Conservation (phyloP, 2,329 filamentous ascomycete species). For the Fusarium sp. region DNA sequence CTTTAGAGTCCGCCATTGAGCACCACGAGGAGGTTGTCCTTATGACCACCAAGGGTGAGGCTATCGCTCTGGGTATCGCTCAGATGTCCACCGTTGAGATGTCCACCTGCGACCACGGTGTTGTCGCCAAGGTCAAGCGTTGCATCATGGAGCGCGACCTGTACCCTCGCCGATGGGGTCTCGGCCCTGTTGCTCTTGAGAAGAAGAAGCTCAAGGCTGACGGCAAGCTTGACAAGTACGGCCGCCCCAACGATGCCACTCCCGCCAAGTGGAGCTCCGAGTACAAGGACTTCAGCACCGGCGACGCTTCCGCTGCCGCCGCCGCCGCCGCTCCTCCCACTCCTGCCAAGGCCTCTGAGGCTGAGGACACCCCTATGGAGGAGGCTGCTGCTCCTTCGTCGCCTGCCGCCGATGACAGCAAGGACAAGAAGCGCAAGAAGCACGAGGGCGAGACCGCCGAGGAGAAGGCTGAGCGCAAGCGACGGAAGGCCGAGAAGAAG, state of each 20-base stretch:
- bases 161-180: conserved; percentile 96
- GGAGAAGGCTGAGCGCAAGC: conserved; percentile 74
- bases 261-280: conserved; percentile 92
- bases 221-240: conserved; percentile 98
- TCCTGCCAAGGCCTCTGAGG: conserved; percentile 55
- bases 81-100: conserved; percentile 99
- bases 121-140: conserved; percentile 98
- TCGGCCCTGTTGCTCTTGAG: conserved; percentile 92
- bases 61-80: conserved; percentile 94
- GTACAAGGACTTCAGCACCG: conserved; percentile 90
- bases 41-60: conserved; percentile 99
- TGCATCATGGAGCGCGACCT: conserved; percentile 99
- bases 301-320: conserved; percentile 62
- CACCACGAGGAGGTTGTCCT: conserved; percentile 96
- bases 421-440: conserved; percentile 82
- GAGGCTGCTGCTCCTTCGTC: conserved; percentile 56
- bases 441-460: conserved; percentile 83
- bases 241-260: conserved; percentile 91
- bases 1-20: conserved; percentile 86
- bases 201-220: conserved; percentile 99
- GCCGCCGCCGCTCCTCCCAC: conserved; percentile 60
- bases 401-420: conserved; percentile 67
- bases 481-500: conserved; percentile 73
- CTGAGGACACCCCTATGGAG: conserved; percentile 57
- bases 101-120: conserved; percentile 95